Percentiles rank a stretch among this genome's conserved stretches.
Conservation (phyloP, 2,329 filamentous ascomycete genomes). For the Waltergamsia citrina region DNA sequence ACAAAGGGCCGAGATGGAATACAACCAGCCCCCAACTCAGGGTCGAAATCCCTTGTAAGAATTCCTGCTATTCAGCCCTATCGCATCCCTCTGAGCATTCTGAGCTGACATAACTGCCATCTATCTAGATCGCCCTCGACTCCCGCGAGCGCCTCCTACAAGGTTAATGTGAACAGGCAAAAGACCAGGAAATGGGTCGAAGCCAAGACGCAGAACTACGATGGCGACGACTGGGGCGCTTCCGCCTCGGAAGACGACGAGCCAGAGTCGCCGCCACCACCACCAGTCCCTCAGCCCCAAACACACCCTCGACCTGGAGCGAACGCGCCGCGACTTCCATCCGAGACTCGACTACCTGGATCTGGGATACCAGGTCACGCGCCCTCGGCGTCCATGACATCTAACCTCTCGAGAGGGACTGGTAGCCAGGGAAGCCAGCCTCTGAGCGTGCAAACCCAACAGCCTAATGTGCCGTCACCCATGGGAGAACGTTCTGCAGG, state of each 20-base stretch:
- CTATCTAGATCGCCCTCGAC: constrained; percentile 12
- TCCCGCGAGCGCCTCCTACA: constrained; percentile 43
- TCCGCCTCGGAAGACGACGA: constrained; percentile 55
- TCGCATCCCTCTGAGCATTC: background rate
- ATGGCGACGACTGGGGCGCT: constrained; percentile 87
- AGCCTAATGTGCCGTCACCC: no score
- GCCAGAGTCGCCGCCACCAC: constrained; percentile 34
- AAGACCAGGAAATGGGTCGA: constrained; percentile 96
- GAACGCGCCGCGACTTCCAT: constrained; percentile 20
- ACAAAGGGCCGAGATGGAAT: constrained; percentile 1
- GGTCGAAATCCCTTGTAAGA: no score
- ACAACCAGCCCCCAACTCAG: background rate
- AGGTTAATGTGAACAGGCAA: constrained; percentile 76
- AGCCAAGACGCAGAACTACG: constrained; percentile 77
- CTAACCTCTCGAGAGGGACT: background rate
- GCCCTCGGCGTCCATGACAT: background rate
- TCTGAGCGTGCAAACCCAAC: background rate
- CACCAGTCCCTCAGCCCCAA: constrained; percentile 24
- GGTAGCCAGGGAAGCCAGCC: no score
- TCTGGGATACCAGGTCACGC: constrained; percentile 6
- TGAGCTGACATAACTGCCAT: background rate
- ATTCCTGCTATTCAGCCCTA: background rate
- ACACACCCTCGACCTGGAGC: constrained; percentile 14
- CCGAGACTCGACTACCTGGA: constrained; percentile 10
- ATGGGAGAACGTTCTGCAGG: no score